Percentiles rank a stretch among this genome's conserved stretches.
Evolutionary conservation across 75 land plant genomes (phyloP).

Genomic region (Pinus tabuliformis): DNA sequence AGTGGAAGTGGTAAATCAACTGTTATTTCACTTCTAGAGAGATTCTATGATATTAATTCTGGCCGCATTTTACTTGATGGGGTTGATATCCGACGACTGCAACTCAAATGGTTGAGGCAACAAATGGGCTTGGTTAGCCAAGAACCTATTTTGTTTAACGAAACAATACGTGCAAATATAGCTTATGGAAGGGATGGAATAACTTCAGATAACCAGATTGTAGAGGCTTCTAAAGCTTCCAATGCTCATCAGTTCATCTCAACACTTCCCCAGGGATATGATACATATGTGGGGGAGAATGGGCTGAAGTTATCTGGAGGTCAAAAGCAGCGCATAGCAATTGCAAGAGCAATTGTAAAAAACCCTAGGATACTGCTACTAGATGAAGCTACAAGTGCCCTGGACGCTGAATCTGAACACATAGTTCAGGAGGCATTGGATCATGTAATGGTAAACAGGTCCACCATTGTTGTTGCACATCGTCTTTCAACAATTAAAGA

Average conservation of each 20-base stretch:
- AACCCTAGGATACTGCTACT: conserved; percentile 66
- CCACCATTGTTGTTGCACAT: conserved; percentile 81
- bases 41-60: conserved; percentile 69
- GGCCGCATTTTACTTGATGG: conserved; percentile 50
- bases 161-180: conserved; percentile 50
- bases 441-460: conserved; percentile 59
- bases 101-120: conserved; percentile 54
- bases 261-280: conserved; percentile 48
- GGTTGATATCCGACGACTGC: conserved; percentile 38
- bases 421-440: conserved; percentile 86
- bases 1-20: conserved; percentile 83
- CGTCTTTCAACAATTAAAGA: conserved; percentile 73
- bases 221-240: conserved; percentile 49
- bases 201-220: conserved; percentile 39
- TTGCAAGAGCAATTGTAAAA: conserved; percentile 79
- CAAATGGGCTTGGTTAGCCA: conserved; percentile 70
- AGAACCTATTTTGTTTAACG: conserved; percentile 55
- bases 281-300: conserved; percentile 64
- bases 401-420: conserved; percentile 81
- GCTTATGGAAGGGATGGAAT: conserved; percentile 51
- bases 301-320: conserved; percentile 86
- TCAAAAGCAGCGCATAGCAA: conserved; percentile 85
- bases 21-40: conserved; percentile 52
- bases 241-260: conserved; percentile 65
- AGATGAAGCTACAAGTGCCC: conserved; percentile 85